Conservation (phyloP, 2,329 filamentous ascomycete species). For the Coniochaeta sp. region DNA sequence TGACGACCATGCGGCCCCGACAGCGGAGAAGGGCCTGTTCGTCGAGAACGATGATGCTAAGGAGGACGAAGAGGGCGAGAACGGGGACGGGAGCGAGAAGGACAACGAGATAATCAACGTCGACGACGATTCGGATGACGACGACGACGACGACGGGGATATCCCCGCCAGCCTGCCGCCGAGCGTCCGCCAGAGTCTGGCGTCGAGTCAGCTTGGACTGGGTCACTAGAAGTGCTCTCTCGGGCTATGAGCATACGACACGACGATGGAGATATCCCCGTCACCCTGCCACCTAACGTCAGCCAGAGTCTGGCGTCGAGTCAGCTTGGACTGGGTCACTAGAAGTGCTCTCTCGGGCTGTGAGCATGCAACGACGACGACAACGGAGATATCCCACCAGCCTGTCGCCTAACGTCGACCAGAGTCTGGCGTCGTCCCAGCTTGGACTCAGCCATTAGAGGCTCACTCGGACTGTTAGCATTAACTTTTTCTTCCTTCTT, state of each 20-base stretch:
- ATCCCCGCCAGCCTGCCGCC: conserved; percentile 24
- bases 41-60: neutral
- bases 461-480: no score
- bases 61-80: neutral
- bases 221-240: neutral
- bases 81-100: neutral
- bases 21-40: neutral
- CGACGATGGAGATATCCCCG: conserved; percentile 25
- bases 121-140: neutral
- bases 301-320: conserved; percentile 16
- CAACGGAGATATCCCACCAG: conserved; percentile 24
- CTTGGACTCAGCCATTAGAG: neutral
- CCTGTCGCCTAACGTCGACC: conserved; percentile 11
- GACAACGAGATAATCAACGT: neutral
- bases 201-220: neutral
- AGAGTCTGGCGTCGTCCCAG: conserved; percentile 13
- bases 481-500: neutral
- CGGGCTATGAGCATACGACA: neutral
- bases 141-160: conserved; percentile 20
- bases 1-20: conserved; percentile 3
- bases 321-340: neutral
- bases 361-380: conserved; percentile 8
- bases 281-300: conserved; percentile 12
- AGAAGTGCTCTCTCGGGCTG: neutral
- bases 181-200: conserved; percentile 20